phyloP scores from a whole-genome alignment of 352 stramenopile species.

The Globisporangium canariense region DNA sequence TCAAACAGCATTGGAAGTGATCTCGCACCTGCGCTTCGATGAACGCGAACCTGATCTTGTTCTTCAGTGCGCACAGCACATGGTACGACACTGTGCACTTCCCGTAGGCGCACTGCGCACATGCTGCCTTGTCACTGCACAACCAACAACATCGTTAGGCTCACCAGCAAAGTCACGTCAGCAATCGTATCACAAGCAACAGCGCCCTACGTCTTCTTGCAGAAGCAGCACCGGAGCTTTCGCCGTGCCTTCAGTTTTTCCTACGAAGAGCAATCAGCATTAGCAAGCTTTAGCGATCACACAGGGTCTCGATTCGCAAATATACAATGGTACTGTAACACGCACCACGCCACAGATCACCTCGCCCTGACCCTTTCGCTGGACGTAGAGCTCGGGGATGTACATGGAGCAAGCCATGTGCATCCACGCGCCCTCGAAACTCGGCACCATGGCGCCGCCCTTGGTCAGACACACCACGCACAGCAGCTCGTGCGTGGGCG shows the following conservation, averaged over 20 bases:
- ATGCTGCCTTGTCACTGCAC: conserved; percentile 61
- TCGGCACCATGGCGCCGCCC: conserved; percentile 53
- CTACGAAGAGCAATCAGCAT: conserved; percentile 12
- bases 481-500: conserved; percentile 49
- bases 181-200: not conserved
- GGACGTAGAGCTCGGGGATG: conserved; percentile 66
- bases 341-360: conserved; percentile 52
- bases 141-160: conserved; percentile 4
- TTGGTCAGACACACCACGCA: conserved; percentile 54
- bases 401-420: conserved; percentile 81
- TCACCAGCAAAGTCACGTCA: not conserved
- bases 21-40: conserved; percentile 47
- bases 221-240: conserved; percentile 70
- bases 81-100: conserved; percentile 79
- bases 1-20: not conserved
- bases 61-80: conserved; percentile 53
- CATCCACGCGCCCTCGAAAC: conserved; percentile 51
- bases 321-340: not conserved
- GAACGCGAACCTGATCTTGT: conserved; percentile 61
- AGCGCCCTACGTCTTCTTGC: conserved; percentile 47
- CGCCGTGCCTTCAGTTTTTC: conserved; percentile 50
- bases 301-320: not conserved
- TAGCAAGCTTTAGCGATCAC: not conserved
- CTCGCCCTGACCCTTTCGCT: conserved; percentile 34
- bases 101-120: conserved; percentile 60